A percentile compares a stretch with the other conserved stretches of the same genome.
Evolutionary conservation across 257 asterid genomes (phyloP).

Genomic region (Gentiana straminea): DNA sequence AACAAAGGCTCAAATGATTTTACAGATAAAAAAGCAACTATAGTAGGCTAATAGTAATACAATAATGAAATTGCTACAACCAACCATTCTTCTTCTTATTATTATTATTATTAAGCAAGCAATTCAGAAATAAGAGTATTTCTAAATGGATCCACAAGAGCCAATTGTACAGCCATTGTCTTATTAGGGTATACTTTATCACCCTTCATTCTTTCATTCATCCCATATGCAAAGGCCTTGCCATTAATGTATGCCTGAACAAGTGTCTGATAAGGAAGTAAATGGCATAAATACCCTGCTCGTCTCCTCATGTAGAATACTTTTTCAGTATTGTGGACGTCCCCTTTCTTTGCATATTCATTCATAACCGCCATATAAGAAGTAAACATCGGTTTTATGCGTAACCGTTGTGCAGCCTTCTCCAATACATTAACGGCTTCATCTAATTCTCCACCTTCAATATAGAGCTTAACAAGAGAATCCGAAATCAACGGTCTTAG

Average conservation of each 20-base stretch:
- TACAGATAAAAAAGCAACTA: too few relatives aligned
- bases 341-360: slow-evolving; percentile 48
- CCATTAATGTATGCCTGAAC: slow-evolving; percentile 47
- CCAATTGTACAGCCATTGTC: slow-evolving; percentile 27
- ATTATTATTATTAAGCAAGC: slow-evolving; percentile 24
- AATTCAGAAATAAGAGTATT: slow-evolving; percentile 38
- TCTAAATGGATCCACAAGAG: slow-evolving; percentile 33
- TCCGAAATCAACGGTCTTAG: slow-evolving; percentile 72
- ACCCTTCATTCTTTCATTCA: slow-evolving; percentile 60
- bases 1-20: too few relatives aligned
- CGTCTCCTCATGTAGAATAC: slow-evolving; percentile 39
- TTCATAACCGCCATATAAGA: slow-evolving; percentile 44
- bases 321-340: slow-evolving; percentile 61
- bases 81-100: too few relatives aligned
- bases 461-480: slow-evolving; percentile 57
- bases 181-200: slow-evolving; percentile 38
- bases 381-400: slow-evolving; percentile 28
- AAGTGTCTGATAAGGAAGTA: slow-evolving; percentile 35
- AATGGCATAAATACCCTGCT: slow-evolving; percentile 34
- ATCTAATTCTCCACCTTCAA: slow-evolving; percentile 58
- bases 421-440: slow-evolving; percentile 45
- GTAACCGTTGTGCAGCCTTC: slow-evolving; percentile 34
- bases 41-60: too few relatives aligned
- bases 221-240: slow-evolving; percentile 56
- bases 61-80: too few relatives aligned